These are phyloP conservation scores for Clonostachys chloroleuca DNA, from an alignment of 2,329 filamentous ascomycete species.

Conservation along the genomic window DNA sequence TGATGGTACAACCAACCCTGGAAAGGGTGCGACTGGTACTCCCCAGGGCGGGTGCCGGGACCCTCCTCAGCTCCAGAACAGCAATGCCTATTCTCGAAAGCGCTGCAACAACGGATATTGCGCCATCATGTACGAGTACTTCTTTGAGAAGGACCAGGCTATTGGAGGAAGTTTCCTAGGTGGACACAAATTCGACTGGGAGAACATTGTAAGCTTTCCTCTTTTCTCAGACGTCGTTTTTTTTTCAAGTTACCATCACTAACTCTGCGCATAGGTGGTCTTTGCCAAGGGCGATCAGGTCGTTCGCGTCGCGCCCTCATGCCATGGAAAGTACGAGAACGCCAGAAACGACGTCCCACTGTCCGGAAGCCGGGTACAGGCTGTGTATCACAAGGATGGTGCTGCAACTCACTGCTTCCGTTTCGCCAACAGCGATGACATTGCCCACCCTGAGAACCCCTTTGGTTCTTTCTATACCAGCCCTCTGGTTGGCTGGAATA, in stretches of 20 bases:
- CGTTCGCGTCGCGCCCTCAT: constrained; percentile 18
- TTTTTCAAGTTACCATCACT: too few species aligned
- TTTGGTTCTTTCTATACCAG: constrained; percentile 13
- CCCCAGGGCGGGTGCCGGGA: constrained; percentile 21
- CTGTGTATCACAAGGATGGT: constrained; percentile 23
- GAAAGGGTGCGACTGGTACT: constrained; percentile 15
- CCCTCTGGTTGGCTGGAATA: constrained; percentile 18
- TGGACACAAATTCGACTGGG: constrained; percentile 36
- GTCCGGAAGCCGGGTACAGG: constrained; percentile 10
- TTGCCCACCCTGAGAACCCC: constrained; percentile 14
- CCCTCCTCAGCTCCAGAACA: constrained; percentile 18
- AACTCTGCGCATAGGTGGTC: constrained; percentile 12
- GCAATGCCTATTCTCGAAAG: constrained; percentile 21
- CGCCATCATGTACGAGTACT: constrained; percentile 27
- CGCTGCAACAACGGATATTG: constrained; percentile 25
- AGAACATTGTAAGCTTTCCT: constrained; percentile 15
- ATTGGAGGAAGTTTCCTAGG: constrained; percentile 18
- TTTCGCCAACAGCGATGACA: constrained; percentile 17
- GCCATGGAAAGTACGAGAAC: constrained; percentile 13
- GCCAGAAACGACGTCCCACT: constrained; percentile 12
- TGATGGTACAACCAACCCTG: constrained; percentile 21
- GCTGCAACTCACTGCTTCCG: constrained; percentile 19
- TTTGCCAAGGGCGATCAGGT: constrained; percentile 16
- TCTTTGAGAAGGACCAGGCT: constrained; percentile 38
- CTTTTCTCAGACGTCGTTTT: too few species aligned